A percentile compares a stretch with the other conserved stretches of the same genome.
Evolutionary conservation across 108 stramenopile genomes (phyloP).

Genomic region (Seminavis robusta): DNA sequence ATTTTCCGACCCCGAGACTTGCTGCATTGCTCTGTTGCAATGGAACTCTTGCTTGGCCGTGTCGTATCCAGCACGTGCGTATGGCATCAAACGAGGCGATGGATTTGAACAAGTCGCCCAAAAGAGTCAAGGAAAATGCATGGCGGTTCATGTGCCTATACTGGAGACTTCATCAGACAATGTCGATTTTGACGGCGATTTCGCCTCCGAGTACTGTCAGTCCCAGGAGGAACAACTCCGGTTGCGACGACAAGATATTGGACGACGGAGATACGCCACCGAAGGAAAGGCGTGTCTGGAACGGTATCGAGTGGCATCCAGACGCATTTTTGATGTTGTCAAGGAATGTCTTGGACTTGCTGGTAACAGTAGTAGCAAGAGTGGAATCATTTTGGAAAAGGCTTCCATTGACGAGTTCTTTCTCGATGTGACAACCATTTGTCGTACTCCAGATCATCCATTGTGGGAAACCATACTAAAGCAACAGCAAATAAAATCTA

Average conservation of each 20-base stretch:
- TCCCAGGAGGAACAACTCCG: slow-evolving; percentile 37
- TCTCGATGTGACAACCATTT: slow-evolving; percentile 75
- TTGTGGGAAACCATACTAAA: slow-evolving; percentile 2
- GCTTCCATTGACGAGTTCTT: slow-evolving; percentile 87
- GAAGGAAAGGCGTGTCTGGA: slow-evolving; percentile 87
- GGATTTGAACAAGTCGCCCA: slow-evolving; percentile 57
- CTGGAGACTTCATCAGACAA: background rate
- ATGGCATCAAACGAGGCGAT: slow-evolving; percentile 74
- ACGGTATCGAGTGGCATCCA: slow-evolving; percentile 76
- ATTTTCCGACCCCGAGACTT: slow-evolving; percentile 28
- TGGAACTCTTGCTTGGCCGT: slow-evolving; percentile 85
- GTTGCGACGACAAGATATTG: slow-evolving; percentile 43
- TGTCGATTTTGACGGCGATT: slow-evolving; percentile 7
- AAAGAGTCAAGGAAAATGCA: slow-evolving; percentile 23
- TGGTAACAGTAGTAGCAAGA: background rate
- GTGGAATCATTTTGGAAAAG: slow-evolving; percentile 63
- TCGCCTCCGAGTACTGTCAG: background rate
- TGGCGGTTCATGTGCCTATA: slow-evolving; percentile 27
- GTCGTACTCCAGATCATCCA: slow-evolving; percentile 28
- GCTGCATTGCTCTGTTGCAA: slow-evolving; percentile 65
- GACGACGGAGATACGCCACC: slow-evolving; percentile 44
- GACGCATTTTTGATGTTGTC: slow-evolving; percentile 67
- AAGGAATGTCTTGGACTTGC: slow-evolving; percentile 32
- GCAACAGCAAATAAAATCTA: background rate
- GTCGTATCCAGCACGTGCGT: slow-evolving; percentile 72